Base-by-base conservation (phyloP, 495 filamentous ascomycete genomes). In the Trichoderma gamsii region DNA sequence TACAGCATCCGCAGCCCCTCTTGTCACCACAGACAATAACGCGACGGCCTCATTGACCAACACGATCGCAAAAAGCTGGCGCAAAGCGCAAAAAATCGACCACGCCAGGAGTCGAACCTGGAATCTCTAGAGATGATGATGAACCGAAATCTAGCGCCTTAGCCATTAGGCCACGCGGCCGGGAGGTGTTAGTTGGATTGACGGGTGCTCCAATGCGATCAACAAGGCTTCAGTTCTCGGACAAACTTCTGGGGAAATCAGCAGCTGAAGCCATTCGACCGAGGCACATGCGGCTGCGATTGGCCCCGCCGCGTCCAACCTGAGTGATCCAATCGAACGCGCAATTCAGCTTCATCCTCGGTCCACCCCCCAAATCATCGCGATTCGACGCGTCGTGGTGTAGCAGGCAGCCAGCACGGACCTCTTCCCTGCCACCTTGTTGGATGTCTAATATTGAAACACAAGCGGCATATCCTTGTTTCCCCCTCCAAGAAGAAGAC, bases 21-120 rank as follows among this genome's bases (percentile, higher is more conserved):
- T 38, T 38, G 29, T 29, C 4, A 29, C 29, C 29, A 29, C 46
- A 6, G 46, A 6, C 1, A 52, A 0, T n/a, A 1, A 23, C 49
- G 21, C 18, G 49, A 9, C 0, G 49, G 9, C 49, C 21, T 16
- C n/a, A 52, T 51, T 25, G 49, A 21, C 49, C 46, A 6, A 18
- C 16, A 1, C 16, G 46, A 51, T 6, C 11, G 5, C 46, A n/a
- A 32, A 21, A 25, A 12, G 23, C n/a, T 25, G 51, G 9, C 8
- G 27, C 29, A 61, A 32, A 61, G 56, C 8, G 27, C 27, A 61
- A 29, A 29, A 15, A 29, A 61, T 7, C 56, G 56, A 61, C 56
- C 56, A 61, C 56, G 56, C 56, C 56, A 61, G 56, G 56, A 61
- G 56, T 61, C 56, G 56, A 61, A 61, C 56, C 56, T 61, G 56